Evolutionary conservation across 495 filamentous ascomycete species (phyloP), one percentile per base, ranked within the genome.

Genomic region (Neurospora sp.): DNA sequence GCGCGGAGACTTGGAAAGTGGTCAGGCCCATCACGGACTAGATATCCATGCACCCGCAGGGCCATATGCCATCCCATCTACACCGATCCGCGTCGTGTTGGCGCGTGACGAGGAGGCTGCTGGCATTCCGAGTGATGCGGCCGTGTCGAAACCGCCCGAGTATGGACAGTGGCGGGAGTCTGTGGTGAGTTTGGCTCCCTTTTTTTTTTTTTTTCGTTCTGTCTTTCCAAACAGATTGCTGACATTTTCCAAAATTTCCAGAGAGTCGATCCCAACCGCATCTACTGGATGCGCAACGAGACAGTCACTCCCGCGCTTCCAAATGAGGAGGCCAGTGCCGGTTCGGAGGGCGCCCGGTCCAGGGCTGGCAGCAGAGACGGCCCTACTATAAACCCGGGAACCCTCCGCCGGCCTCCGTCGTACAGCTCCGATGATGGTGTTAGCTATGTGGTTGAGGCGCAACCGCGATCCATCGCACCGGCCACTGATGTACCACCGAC

Each of bases 141-240:
- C 85, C 46, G 90, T 89, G 78, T 72, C 85, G 39, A 90, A 92
- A 18, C 94, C 94, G 40, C 94, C 94, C 18, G 93, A 93, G n/a
- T 97, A 97, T 81, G 94, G 93, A 3, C 78, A 92, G 11, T 97
- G 93, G 93, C 84, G 92, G 73, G 87, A 89, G 79, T 93, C 90
- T 79, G 92, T 96, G 82, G 92, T 94, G 88, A 80, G 90, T 89
- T 69, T 27, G 5, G n/a, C 59, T 39, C 6, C n/a, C 2, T 31
- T 31, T 31, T 70, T 39, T 5, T 4, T 70, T 39, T 5, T 39
- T 0, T 16, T 18, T 8, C 6, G 48, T 27, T 48, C 10, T 12
- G 4, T 38, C 7, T 14, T 22, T 27, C 68, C 12, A 16, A 20
- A 14, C 6, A 27, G 12, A 12, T 69, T 38, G 44, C 74, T 76